Base-by-base conservation (phyloP, 2,329 filamentous ascomycete genomes). In the Colletotrichum destructivum region DNA sequence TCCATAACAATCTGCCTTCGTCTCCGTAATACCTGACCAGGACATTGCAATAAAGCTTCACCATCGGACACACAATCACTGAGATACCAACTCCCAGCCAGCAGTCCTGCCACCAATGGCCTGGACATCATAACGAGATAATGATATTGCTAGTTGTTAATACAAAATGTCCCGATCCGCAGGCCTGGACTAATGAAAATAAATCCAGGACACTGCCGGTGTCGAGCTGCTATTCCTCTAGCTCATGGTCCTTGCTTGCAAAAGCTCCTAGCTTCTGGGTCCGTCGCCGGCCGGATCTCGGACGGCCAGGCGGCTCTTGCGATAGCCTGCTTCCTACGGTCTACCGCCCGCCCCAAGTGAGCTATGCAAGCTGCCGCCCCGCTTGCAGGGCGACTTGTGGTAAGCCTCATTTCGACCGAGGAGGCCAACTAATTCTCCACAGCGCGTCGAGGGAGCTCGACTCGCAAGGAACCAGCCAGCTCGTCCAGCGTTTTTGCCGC, bases 1-100 rank as follows among this genome's bases (percentile, higher is more conserved):
- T 69, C 59, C 65, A 60, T 63, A 54, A 44, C 40, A 64, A 69
- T 71, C 54, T 71, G 68, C 57, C 23, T 38, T 35, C n/a, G 54
- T 46, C 59, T 63, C 59, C 52, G 59, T 40, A 31, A 31, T 49
- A 44, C 65, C 59, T 1, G 11, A 13, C 31, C 49, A n/a, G 23
- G 51, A 16, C 16, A 21, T 55, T 54, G 61, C 49, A 6, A 52
- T 18, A 42, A 62, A 44, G 35, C 61, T 42, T 42, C 40, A 42
- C 38, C 62, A 64, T 57, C 59, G 64, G 62, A 63, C 54, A 65
- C 54, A 57, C 64, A 62, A 65, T 23, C 57, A 31, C 44, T 38
- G 35, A 8, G 26, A 69, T 52, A 11, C 46, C 62, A 68, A 47
- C 51, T 54, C 44, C 60, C 18, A 18, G 57, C 68, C 57, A 44